These are phyloP conservation scores for Xylariaceae sp. DNA, from an alignment of 2,329 filamentous ascomycete species.

Conservation along the genomic window DNA sequence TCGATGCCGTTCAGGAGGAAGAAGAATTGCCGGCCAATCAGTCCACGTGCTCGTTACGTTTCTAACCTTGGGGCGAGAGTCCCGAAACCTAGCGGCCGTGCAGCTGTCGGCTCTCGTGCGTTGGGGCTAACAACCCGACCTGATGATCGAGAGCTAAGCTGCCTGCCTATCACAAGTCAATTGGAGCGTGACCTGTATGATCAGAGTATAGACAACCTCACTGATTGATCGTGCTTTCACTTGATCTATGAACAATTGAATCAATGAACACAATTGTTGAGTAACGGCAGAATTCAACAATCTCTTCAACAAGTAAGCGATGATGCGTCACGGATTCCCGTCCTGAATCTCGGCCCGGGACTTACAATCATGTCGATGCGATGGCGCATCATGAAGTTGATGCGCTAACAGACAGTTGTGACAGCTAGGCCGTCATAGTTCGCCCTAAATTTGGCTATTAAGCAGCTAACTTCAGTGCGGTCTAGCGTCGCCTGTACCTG, in stretches of 20 bases:
- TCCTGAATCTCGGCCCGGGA: neutral
- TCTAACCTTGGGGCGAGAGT: no score
- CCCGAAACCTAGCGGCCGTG: neutral
- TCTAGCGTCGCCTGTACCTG: neutral
- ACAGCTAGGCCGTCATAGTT: neutral
- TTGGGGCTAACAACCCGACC: no score
- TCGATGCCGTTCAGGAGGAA: slow-evolving; percentile 3
- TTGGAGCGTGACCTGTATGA: no score
- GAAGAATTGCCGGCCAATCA: slow-evolving; percentile 14
- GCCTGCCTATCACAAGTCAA: no score
- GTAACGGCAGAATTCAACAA: no score
- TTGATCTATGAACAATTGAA: no score
- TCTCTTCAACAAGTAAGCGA: no score
- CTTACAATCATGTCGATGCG: neutral
- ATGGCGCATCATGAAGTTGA: neutral
- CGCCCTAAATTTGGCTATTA: neutral
- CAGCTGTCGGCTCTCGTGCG: neutral
- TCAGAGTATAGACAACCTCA: no score
- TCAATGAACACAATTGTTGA: no score
- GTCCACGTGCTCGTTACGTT: neutral
- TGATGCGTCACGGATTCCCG: neutral
- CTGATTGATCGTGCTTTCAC: no score
- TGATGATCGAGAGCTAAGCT: no score
- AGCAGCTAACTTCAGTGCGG: neutral
- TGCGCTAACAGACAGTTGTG: neutral